Evolutionary conservation across 768 basidiomycete species (phyloP), one percentile per base, ranked within the genome.

Genomic region (Psilocybe subaeruginosa): DNA sequence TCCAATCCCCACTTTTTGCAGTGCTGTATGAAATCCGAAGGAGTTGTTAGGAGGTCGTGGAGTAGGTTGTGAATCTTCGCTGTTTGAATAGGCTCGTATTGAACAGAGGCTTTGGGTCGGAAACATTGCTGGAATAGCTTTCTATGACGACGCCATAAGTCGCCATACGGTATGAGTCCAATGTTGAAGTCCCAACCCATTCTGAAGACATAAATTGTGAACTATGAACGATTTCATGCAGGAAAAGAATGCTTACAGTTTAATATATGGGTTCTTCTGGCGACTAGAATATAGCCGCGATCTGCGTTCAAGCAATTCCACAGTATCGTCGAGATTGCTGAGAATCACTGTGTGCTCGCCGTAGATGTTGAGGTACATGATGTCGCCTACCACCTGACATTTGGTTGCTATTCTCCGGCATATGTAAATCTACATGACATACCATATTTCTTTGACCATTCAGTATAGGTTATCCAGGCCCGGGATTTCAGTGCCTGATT

Each of bases 221-320:
- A 41, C 23, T 23, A 52, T 53, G 5, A 47, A 43, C 12, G 11
- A 30, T n/a, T 37, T 8, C 4, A 53, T 16, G n/a, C 9, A 4
- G 29, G 14, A 23, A 8, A 3, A 47, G 11, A 11, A 11, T 19
- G 37, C 63, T 59, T 35, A 69, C 68, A 69, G 53, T n/a, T 65
- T 45, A 16, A 59, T 64, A 57, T 68, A 62, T 8, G 60, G 48
- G 53, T 58, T 64, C 29, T 78, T 78, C 35, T 81, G 81, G 11
- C 82, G 74, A 58, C 78, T 78, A 2, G 81, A 82, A 55, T 83
- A 84, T 16, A 78, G 77, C 0, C 77, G 72, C 0, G 80, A 80
- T 31, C 80, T 75, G 58, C 79, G 81, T 60, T 84, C 82, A 23
- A 85, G 67, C 43, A 71, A 37, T 45, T 59, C 54, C 16, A 29